phyloP scores from a whole-genome alignment of 495 filamentous ascomycete species.

The Aspergillus steynii region DNA sequence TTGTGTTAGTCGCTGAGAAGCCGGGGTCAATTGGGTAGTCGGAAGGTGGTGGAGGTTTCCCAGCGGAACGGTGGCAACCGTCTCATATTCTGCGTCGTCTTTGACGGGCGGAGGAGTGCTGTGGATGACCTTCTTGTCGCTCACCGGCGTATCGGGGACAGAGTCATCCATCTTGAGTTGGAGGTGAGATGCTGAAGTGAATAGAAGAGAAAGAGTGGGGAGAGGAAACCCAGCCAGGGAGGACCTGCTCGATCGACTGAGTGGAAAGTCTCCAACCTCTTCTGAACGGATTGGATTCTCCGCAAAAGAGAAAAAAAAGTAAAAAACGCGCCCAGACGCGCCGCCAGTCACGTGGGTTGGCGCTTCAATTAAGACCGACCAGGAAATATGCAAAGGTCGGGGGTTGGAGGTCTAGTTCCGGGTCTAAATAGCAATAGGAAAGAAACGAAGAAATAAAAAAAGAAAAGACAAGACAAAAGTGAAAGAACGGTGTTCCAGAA shows the following conservation, averaged over 20 bases:
- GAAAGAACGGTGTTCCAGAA: neutral
- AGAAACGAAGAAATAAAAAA: neutral
- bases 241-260: slow-evolving; percentile 4
- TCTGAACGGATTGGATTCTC: slow-evolving; percentile 17
- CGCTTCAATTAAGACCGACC: slow-evolving; percentile 25
- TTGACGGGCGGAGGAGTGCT: slow-evolving; percentile 30
- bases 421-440: neutral
- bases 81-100: slow-evolving; percentile 52
- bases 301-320: slow-evolving; percentile 13
- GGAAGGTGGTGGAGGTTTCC: slow-evolving; percentile 20
- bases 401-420: no score
- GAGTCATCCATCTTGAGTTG: slow-evolving; percentile 39
- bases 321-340: slow-evolving; percentile 23
- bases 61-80: slow-evolving; percentile 60
- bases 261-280: slow-evolving; percentile 1
- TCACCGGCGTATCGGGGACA: slow-evolving; percentile 48
- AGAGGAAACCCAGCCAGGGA: neutral
- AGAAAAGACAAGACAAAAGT: neutral
- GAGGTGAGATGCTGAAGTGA: neutral
- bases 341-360: slow-evolving; percentile 22
- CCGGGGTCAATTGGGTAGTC: slow-evolving; percentile 35
- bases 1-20: slow-evolving; percentile 57
- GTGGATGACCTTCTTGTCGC: slow-evolving; percentile 46
- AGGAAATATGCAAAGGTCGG: neutral
- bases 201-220: slow-evolving; percentile 1